phyloP scores from a whole-genome alignment of 805 yeast genomes.

The Yamadazyma insecticola region DNA sequence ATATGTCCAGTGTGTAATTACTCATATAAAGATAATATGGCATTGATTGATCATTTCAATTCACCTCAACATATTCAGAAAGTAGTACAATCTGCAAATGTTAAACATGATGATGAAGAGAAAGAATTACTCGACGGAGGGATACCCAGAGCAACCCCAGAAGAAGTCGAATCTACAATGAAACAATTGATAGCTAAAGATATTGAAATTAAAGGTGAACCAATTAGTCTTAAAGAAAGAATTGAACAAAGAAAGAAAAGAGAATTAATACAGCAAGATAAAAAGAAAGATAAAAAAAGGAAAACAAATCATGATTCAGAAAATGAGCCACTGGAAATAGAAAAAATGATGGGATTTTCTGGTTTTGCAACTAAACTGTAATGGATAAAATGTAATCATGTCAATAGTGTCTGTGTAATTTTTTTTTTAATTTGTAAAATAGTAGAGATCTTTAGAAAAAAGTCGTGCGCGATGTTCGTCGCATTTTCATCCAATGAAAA shows the following conservation, averaged over 20 bases:
- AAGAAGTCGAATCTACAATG: constrained; percentile 28
- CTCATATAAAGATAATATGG: constrained; percentile 77
- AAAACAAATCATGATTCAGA: constrained; percentile 6
- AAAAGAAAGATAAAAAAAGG: constrained; percentile 19
- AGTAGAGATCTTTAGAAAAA: constrained; percentile 23
- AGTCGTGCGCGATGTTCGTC: too few relatives aligned
- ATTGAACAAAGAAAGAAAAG: constrained; percentile 34
- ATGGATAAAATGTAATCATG: too few relatives aligned
- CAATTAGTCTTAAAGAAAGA: too few relatives aligned
- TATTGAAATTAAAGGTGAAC: constrained; percentile 24
- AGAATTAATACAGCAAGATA: constrained; percentile 31
- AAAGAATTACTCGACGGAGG: constrained; percentile 27
- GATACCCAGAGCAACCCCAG: constrained; percentile 28
- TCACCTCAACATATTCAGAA: constrained; percentile 59
- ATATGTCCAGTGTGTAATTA: constrained; percentile 76
- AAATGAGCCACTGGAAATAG: constrained; percentile 14
- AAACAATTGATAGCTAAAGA: constrained; percentile 22
- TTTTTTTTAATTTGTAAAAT: too few relatives aligned
- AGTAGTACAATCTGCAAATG: constrained; percentile 12
- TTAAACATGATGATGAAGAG: constrained; percentile 9
- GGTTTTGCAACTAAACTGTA: too few relatives aligned
- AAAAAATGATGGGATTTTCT: too few relatives aligned
- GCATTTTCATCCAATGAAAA: constrained; percentile 11
- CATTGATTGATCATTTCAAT: constrained; percentile 79
- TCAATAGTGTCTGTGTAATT: too few relatives aligned